These are phyloP conservation scores for Tetraselmis striata DNA, from an alignment of 139 green algal species.

Conservation along the genomic window DNA sequence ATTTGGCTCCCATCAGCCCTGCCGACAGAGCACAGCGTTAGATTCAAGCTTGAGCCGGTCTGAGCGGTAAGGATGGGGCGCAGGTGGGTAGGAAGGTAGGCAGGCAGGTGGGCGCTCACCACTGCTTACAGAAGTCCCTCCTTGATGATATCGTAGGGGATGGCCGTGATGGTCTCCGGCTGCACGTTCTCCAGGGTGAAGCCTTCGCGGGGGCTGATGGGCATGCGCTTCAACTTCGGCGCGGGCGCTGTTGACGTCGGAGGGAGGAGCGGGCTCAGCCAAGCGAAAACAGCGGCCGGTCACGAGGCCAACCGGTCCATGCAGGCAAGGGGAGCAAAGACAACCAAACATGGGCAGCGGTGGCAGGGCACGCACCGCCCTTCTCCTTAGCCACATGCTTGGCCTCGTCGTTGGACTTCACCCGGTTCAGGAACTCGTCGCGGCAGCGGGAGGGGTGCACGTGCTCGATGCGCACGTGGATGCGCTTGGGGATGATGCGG, in stretches of 20 bases:
- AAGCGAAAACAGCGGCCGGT: not conserved
- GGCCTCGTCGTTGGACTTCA: slow-evolving; percentile 72
- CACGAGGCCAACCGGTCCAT: not conserved
- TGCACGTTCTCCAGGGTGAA: slow-evolving; percentile 74
- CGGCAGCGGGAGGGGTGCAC: slow-evolving; percentile 84
- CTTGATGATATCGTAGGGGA: slow-evolving; percentile 98
- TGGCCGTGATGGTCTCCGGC: slow-evolving; percentile 88
- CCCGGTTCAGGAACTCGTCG: slow-evolving; percentile 88
- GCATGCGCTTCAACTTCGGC: slow-evolving; percentile 64
- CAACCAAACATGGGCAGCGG: not conserved
- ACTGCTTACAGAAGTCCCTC: slow-evolving; percentile 42
- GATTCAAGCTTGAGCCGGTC: too few relatives aligned
- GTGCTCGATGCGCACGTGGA: slow-evolving; percentile 98
- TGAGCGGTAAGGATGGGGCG: too few relatives aligned
- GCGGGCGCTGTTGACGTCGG: slow-evolving; percentile 32
- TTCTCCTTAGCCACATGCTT: slow-evolving; percentile 72
- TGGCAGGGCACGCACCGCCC: slow-evolving; percentile 31
- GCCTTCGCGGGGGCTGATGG: slow-evolving; percentile 61
- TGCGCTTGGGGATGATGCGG: slow-evolving; percentile 89
- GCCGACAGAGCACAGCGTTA: too few relatives aligned
- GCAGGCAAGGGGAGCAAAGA: not conserved
- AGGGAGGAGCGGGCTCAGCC: not conserved
- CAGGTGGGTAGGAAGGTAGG: not conserved
- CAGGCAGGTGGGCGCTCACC: not conserved
- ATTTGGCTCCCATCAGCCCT: not conserved